Conservation (phyloP, 345 rosid species). For the Citrus australasica region DNA sequence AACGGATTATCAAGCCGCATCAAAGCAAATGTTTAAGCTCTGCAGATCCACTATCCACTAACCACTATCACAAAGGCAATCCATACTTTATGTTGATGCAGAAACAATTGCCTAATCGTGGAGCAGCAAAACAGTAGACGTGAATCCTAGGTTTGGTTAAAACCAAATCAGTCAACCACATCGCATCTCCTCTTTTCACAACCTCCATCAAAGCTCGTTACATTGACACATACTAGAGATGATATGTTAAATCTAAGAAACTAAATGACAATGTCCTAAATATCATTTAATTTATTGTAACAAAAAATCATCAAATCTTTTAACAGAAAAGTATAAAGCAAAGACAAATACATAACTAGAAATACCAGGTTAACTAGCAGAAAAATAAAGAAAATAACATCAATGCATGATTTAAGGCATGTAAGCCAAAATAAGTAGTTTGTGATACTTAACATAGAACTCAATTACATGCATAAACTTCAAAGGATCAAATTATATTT, state of each 20-base stretch:
- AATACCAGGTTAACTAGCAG: not conserved
- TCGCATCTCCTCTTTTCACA: not conserved
- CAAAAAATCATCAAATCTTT: not conserved
- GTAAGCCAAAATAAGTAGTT: not conserved
- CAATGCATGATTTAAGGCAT: not conserved
- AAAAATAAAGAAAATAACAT: not conserved
- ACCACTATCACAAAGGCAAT: not conserved
- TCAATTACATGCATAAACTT: not conserved
- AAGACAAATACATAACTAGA: conserved; percentile 2
- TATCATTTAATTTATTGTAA: not conserved
- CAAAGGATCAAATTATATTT: not conserved
- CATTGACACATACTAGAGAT: not conserved
- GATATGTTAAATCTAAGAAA: not conserved
- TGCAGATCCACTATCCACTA: not conserved
- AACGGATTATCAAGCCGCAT: not conserved
- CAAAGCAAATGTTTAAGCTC: not conserved
- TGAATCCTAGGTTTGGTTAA: not conserved
- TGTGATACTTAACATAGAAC: not conserved
- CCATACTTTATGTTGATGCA: not conserved
- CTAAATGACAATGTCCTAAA: not conserved
- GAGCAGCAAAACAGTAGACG: not conserved
- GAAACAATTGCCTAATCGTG: not conserved
- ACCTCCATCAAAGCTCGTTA: not conserved
- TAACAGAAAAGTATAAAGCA: not conserved
- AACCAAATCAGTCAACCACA: not conserved